Evolutionary conservation across 2,329 filamentous ascomycete species (phyloP).

Genomic region (Ambrosiella cleistominuta): DNA sequence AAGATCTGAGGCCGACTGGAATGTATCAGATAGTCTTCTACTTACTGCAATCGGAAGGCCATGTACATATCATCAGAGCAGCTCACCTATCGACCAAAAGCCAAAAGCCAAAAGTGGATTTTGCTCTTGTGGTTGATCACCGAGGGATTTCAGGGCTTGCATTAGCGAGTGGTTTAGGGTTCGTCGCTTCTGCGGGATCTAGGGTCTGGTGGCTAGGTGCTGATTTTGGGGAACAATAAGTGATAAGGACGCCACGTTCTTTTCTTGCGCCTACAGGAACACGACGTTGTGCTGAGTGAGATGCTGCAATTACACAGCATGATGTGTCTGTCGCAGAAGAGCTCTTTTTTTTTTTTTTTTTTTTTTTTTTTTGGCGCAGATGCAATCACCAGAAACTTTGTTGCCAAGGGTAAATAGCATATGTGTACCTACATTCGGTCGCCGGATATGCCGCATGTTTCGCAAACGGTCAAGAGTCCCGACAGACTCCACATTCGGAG

Average conservation of each 20-base stretch:
- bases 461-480: neutral
- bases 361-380: neutral
- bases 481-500: neutral
- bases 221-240: neutral
- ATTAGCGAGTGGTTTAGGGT: neutral
- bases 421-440: too few relatives aligned
- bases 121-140: neutral
- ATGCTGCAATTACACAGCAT: neutral
- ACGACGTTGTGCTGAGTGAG: neutral
- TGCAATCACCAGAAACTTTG: neutral
- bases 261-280: neutral
- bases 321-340: neutral
- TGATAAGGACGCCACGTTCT: neutral
- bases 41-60: neutral
- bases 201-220: neutral
- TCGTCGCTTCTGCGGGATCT: neutral
- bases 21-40: neutral
- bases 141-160: constrained; percentile 1
- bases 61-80: neutral
- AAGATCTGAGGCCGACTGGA: too few relatives aligned
- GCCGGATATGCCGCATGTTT: neutral
- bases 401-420: too few relatives aligned
- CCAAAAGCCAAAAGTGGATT: too few relatives aligned
- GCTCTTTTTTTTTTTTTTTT: neutral
- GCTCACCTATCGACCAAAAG: neutral